Conservation (phyloP, 2,329 filamentous ascomycete genomes). For the Penicillium sp. region DNA sequence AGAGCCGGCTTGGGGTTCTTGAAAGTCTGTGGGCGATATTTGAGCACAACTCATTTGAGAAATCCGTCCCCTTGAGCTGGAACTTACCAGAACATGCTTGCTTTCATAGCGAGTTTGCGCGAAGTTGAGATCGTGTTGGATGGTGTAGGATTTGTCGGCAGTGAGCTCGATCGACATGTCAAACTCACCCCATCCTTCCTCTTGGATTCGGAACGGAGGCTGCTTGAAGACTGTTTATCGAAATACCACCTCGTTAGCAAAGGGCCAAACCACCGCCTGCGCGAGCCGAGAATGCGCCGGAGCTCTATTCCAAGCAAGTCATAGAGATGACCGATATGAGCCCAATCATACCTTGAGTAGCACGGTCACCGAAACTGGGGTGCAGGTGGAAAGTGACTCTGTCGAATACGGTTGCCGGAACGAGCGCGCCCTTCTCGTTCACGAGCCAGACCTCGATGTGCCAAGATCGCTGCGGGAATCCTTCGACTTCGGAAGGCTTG, state of each 20-base stretch:
- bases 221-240: constrained; percentile 68
- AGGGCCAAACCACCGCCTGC: background rate
- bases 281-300: background rate
- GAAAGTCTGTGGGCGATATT: constrained; percentile 61
- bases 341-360: constrained; percentile 71
- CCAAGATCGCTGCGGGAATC: constrained; percentile 92
- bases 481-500: constrained; percentile 78
- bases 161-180: constrained; percentile 87
- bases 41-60: background rate
- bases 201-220: constrained; percentile 83
- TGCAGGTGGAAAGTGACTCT: constrained; percentile 93
- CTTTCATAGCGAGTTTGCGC: constrained; percentile 77
- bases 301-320: background rate
- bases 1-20: constrained; percentile 91
- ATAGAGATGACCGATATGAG: background rate
- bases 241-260: background rate
- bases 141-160: constrained; percentile 80
- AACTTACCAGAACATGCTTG: constrained; percentile 70
- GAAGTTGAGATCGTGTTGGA: constrained; percentile 93
- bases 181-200: constrained; percentile 98
- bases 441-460: constrained; percentile 81
- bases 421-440: constrained; percentile 82
- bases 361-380: constrained; percentile 82
- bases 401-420: constrained; percentile 81
- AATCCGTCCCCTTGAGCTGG: background rate